Evolutionary conservation across 1,139 yeast species (phyloP), one percentile per base, ranked within the genome.

Genomic region (Geotrichum restrictum): DNA sequence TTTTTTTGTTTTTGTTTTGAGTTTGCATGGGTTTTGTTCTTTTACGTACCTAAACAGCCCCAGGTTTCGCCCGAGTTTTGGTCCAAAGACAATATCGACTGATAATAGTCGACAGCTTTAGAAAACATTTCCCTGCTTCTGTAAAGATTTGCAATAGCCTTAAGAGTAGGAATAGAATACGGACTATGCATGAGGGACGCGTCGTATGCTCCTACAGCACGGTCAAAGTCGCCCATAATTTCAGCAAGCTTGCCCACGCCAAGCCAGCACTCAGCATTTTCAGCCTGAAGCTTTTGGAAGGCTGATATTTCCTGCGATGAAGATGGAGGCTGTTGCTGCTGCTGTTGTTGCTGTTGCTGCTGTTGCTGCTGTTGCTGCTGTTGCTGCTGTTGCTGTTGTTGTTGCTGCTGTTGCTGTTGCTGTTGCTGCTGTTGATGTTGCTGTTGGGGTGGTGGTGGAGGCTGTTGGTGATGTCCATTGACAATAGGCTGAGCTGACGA

Each of bases 1-100:
- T n/a, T n/a, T n/a, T 8, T 33, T 33, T 33, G 6, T 7, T n/a
- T 14, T 14, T 18, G 2, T 6, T 37, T 11, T 37, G 14, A 18
- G 37, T 11, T 13, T n/a, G 18, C 34, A 31, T 11, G 34, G 2
- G 6, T 5, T 11, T 11, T 31, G 34, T 31, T 34, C 10, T 34
- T n/a, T n/a, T 21, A 49, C 54, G 10, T 45, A 52, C 58, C 59
- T 60, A 93, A 74, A 24, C 94, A 79, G 0, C 98, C 98, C 98
- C 98, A 93, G 40, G 95, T 88, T 64, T 91, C 98, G 55, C 98
- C 97, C 60, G 88, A 85, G 67, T 87, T 93, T 19, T 91, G 94
- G 62, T 84, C 83, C 56, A 86, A 78, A 56, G 85, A 80, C 56
- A 93, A 73, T 1, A 96, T 95, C 61, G 88, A 81, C 69, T 91